Conservation (phyloP, 2,329 filamentous ascomycete genomes). For the Colletotrichum chlorophyti region DNA sequence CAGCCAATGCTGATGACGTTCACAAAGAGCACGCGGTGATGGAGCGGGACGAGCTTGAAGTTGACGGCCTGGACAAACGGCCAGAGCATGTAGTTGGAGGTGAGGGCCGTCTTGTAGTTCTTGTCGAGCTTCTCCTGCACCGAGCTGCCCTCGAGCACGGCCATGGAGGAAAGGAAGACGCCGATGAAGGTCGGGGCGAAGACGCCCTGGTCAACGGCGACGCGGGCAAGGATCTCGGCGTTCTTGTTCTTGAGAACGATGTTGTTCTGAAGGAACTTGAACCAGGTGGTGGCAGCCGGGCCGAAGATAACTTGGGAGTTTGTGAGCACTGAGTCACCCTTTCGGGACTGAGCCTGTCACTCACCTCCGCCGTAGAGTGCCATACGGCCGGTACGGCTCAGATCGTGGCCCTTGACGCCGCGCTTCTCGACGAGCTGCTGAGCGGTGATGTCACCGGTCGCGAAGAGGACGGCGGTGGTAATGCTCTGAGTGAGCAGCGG, state of each 20-base stretch:
- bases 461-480: slow-evolving; percentile 91
- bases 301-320: slow-evolving; percentile 74
- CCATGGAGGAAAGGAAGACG: slow-evolving; percentile 85
- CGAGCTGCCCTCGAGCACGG: slow-evolving; percentile 73
- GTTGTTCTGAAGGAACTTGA: slow-evolving; percentile 75
- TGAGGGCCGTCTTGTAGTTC: slow-evolving; percentile 75
- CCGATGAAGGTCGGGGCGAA: slow-evolving; percentile 87
- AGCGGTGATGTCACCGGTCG: slow-evolving; percentile 86
- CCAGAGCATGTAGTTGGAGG: slow-evolving; percentile 89
- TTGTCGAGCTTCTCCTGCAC: slow-evolving; percentile 72
- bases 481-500: slow-evolving; percentile 90
- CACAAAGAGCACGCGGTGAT: slow-evolving; percentile 85
- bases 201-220: slow-evolving; percentile 79
- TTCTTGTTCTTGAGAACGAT: slow-evolving; percentile 70
- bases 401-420: slow-evolving; percentile 78
- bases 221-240: slow-evolving; percentile 78
- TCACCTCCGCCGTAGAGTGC: slow-evolving; percentile 78
- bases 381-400: slow-evolving; percentile 78
- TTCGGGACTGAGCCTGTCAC: slow-evolving; percentile 37
- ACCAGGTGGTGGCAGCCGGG: slow-evolving; percentile 88
- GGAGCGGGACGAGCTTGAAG: slow-evolving; percentile 84
- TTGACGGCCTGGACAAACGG: slow-evolving; percentile 84
- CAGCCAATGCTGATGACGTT: slow-evolving; percentile 78
- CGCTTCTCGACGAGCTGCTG: slow-evolving; percentile 89
- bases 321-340: neutral